Evolutionary conservation across 2,329 filamentous ascomycete genomes (phyloP), one percentile per base, ranked within the genome.

Genomic region (Fusarium paranaense): DNA sequence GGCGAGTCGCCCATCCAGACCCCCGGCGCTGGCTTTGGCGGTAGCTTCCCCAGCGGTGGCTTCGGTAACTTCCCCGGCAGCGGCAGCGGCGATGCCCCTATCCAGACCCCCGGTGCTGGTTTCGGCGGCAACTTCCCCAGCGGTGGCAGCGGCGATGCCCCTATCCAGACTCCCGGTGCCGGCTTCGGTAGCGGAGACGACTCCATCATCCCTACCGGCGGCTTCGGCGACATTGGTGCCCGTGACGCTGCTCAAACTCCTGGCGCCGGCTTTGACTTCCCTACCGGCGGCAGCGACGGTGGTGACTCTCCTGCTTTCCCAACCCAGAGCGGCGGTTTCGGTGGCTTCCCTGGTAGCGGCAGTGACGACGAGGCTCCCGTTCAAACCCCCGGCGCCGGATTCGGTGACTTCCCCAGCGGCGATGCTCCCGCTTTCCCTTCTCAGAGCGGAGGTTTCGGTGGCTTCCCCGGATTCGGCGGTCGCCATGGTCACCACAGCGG

Each of bases 391-490:
- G 59, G 59, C 30, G n/a, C 45, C 27, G 64, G 64, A 14, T 40
- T 65, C 30, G 30, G 30, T 32, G 30, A 9, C 30, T 32, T 32
- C 35, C 14, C 30, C 32, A 57, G 32, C 52, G 52, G 64, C 16
- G 64, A 38, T 4, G 62, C 57, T 59, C 56, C 58, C 16, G 42
- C 45, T 32, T 63, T 45, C 13, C 64, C 65, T 5, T 56, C 66
- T 22, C 70, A 67, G 14, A 64, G 52, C 11, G 52, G 59, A n/a
- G 60, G 60, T 20, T 56, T 62, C 22, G 59, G 59, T 27, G 65
- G 52, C 22, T 25, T 60, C n/a, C 61, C 66, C 18, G 68, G 52
- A 50, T 70, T 47, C 5, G 45, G 47, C 18, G 69, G 45, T 22
- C 47, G 47, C 27, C 47, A 30, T 27, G 52, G 32, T 18, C 16